These are phyloP conservation scores for Calonectria ilicicola DNA, from an alignment of 2,329 filamentous ascomycete genomes.

Conservation along the genomic window DNA sequence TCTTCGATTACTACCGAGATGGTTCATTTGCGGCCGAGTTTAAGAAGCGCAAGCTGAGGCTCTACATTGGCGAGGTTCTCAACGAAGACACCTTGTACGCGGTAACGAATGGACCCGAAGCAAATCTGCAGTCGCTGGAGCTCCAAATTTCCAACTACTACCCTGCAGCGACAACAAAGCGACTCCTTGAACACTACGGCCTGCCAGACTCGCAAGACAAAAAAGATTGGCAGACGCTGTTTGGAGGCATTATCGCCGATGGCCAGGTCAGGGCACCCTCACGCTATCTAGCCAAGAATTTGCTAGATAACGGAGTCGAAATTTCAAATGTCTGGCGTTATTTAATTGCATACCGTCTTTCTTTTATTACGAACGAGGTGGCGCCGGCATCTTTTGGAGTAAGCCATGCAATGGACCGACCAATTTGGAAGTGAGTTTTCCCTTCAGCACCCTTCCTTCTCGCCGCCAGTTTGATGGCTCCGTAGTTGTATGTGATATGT, in stretches of 20 bases:
- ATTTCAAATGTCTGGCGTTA: constrained; percentile 20
- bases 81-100: constrained; percentile 26
- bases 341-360: constrained; percentile 22
- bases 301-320: constrained; percentile 14
- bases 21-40: constrained; percentile 31
- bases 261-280: constrained; percentile 25
- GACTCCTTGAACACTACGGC: constrained; percentile 13
- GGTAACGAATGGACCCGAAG: constrained; percentile 17
- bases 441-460: neutral
- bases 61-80: constrained; percentile 23
- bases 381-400: constrained; percentile 28
- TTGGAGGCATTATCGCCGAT: constrained; percentile 23
- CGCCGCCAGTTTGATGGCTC: neutral
- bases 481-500: neutral
- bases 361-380: constrained; percentile 22
- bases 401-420: constrained; percentile 27
- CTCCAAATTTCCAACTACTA: constrained; percentile 27
- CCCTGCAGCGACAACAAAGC: neutral
- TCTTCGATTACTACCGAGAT: constrained; percentile 17
- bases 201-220: constrained; percentile 6
- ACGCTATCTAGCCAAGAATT: constrained; percentile 11
- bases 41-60: constrained; percentile 9
- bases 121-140: constrained; percentile 13
- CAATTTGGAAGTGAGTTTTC: constrained; percentile 26
- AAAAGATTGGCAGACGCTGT: constrained; percentile 18